Base-by-base conservation (phyloP, 1,284 basidiomycete genomes). In the Ustilago cynodontis region DNA sequence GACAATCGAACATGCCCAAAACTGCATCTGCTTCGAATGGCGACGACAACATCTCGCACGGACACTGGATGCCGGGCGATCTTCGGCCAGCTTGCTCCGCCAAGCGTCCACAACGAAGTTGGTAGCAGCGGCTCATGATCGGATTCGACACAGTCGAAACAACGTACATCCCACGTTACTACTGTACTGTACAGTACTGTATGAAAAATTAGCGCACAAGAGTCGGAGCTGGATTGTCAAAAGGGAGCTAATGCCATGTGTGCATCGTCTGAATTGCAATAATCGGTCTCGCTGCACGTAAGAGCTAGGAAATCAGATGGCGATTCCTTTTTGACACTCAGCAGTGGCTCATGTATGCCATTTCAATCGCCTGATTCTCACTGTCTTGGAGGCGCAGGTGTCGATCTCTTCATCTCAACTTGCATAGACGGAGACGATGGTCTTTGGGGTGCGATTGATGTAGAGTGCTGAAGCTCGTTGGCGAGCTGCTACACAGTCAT, bases 331-430 rank as follows among this genome's bases (percentile, higher is more conserved):
- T 22, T 20, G 49, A 28, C 10, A 47, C 43, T 26, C 22, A 24
- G 22, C 22, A 20, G 10, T 8, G 9, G 16, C 20, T 22, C 43
- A 1, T 22, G 7, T 7, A 14, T n/a, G n/a, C n/a, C n/a, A n/a
- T n/a, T 47, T 47, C 43, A 51, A 10, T 51, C 49, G 49, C 49
- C 49, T 51, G 22, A 51, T 14, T 43, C 41, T 20, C 41, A 43
- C 18, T 29, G 13, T 26, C 20, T 52, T 11, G 50, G 26, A 52
- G 31, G n/a, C 24, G 50, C 50, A 52, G 20, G 29, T 52, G 50
- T 33, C 29, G 50, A 52, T 33, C 50, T 28, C 14, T 18, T 50
- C 14, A 13, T 24, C 47, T 50, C 14, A 13, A 28, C 47, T 50
- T 50, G 47, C 47, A 50, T 29, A 18, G 47, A 13, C 47, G 24